phyloP scores from a whole-genome alignment of 495 filamentous ascomycete genomes.

The Tuber aestivum region DNA sequence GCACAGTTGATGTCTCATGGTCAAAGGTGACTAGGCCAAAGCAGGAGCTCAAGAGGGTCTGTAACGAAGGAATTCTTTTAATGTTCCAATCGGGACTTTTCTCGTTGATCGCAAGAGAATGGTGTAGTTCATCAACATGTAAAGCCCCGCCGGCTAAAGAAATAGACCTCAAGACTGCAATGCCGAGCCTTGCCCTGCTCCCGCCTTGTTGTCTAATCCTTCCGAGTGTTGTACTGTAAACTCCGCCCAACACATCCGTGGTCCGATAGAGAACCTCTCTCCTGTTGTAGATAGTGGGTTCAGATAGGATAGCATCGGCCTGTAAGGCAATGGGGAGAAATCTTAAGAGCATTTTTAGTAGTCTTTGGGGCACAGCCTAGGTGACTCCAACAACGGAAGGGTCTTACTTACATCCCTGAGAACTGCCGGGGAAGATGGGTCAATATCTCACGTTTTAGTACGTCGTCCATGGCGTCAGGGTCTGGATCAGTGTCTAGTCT shows the following conservation, averaged over 20 bases:
- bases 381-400: background rate
- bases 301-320: background rate
- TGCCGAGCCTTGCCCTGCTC: background rate
- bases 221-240: background rate
- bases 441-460: background rate
- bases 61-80: background rate
- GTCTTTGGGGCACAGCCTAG: background rate
- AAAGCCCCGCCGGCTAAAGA: background rate
- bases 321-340: background rate
- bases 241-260: background rate
- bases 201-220: background rate
- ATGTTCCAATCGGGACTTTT: conserved; percentile 3
- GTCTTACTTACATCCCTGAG: conserved; percentile 17
- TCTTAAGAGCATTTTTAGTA: background rate
- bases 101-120: conserved; percentile 9
- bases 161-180: conserved; percentile 8
- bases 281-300: background rate
- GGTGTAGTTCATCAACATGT: conserved; percentile 6
- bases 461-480: conserved; percentile 7
- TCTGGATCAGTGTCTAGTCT: conserved; percentile 3
- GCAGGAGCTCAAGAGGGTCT: background rate
- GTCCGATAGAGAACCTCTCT: background rate
- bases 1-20: background rate
- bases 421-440: conserved; percentile 6
- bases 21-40: conserved; percentile 5